A percentile compares a stretch with the other conserved stretches of the same genome.
Conservation (phyloP, 805 yeast species). For the Candida rishiriensis region DNA sequence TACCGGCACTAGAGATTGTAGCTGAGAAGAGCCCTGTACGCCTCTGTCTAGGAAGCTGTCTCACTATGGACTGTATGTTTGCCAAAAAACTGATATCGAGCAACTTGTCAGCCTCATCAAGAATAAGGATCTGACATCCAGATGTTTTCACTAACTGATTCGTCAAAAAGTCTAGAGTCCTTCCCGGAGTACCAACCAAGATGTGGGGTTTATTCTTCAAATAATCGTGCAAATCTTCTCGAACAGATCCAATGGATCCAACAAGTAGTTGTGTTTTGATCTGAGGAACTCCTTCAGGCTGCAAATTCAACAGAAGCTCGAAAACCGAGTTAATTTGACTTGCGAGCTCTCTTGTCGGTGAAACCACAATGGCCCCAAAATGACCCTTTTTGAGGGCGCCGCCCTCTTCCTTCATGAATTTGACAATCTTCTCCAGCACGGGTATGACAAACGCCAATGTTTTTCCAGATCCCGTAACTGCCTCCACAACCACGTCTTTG, state of each 20-base stretch:
- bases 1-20: constrained; percentile 79
- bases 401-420: constrained; percentile 18
- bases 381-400: constrained; percentile 51
- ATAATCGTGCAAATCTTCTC: constrained; percentile 68
- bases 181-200: constrained; percentile 89
- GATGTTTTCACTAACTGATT: constrained; percentile 54
- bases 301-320: constrained; percentile 49
- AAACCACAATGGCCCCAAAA: constrained; percentile 64
- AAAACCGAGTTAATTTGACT: constrained; percentile 69
- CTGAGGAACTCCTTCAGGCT: constrained; percentile 39
- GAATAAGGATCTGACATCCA: constrained; percentile 65
- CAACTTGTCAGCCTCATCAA: constrained; percentile 92
- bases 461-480: constrained; percentile 98
- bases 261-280: constrained; percentile 60
- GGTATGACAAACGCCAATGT: constrained; percentile 90
- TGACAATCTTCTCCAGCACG: constrained; percentile 59
- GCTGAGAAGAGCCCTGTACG: constrained; percentile 95
- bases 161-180: constrained; percentile 69
- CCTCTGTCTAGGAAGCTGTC: constrained; percentile 79
- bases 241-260: constrained; percentile 56
- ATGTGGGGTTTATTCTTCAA: constrained; percentile 59
- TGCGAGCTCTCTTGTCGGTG: constrained; percentile 67
- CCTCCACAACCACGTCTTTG: constrained; percentile 95
- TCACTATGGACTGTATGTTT: constrained; percentile 64
- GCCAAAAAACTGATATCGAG: constrained; percentile 71